Conservation (phyloP, 2,329 filamentous ascomycete species). For the Chaetomium sp. region DNA sequence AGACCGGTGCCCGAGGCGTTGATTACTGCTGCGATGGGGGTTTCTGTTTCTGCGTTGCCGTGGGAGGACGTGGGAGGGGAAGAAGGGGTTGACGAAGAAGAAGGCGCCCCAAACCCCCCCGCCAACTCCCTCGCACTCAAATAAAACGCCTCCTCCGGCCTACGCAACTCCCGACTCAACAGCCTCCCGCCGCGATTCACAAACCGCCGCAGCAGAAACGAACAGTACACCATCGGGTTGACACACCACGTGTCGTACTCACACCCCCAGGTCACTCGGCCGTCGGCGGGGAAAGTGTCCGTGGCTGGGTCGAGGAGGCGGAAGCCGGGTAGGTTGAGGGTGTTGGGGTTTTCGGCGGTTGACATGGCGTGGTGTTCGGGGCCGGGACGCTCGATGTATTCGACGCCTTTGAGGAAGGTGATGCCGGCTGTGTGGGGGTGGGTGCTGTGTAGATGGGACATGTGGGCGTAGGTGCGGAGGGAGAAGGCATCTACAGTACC, state of each 20-base stretch:
- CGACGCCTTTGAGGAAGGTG: slow-evolving; percentile 43
- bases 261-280: slow-evolving; percentile 37
- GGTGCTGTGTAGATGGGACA: slow-evolving; percentile 29
- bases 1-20: slow-evolving; percentile 44
- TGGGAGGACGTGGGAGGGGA: no score
- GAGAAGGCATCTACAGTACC: slow-evolving; percentile 30
- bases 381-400: slow-evolving; percentile 44
- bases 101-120: no score
- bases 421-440: slow-evolving; percentile 38
- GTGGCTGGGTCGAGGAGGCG: slow-evolving; percentile 28
- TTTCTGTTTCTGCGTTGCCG: neutral
- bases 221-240: slow-evolving; percentile 49
- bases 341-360: slow-evolving; percentile 24
- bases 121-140: slow-evolving; percentile 10
- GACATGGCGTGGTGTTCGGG: slow-evolving; percentile 35
- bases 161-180: slow-evolving; percentile 31
- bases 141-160: slow-evolving; percentile 34
- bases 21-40: slow-evolving; percentile 30
- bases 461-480: slow-evolving; percentile 36
- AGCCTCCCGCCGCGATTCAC: slow-evolving; percentile 32
- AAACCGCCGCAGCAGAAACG: slow-evolving; percentile 39
- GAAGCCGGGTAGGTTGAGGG: slow-evolving; percentile 34
- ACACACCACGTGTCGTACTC: slow-evolving; percentile 50
- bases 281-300: slow-evolving; percentile 34
- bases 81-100: no score